Conservation (phyloP, 169 alveolate species). For the Plasmodium yoelii region DNA sequence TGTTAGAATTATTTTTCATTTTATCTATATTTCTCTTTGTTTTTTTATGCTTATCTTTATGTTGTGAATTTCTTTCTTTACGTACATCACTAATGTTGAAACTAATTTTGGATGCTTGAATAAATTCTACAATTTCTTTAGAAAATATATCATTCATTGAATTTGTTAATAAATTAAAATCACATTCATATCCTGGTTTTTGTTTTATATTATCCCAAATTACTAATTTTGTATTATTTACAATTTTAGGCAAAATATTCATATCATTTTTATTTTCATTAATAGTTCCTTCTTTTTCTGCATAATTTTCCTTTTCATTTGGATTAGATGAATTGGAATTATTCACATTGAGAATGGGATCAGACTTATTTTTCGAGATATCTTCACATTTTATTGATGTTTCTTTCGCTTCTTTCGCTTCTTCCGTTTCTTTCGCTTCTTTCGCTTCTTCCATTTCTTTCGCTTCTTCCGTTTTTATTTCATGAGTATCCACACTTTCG, state of each 20-base stretch:
- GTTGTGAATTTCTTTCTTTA: slow-evolving; percentile 41
- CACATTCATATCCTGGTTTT: slow-evolving; percentile 39
- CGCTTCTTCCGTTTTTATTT: too few relatives aligned
- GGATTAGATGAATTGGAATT: neutral
- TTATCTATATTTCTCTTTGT: slow-evolving; percentile 36
- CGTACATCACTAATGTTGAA: slow-evolving; percentile 65
- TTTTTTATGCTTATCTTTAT: slow-evolving; percentile 49
- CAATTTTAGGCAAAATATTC: neutral
- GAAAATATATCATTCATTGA: slow-evolving; percentile 71
- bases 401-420: too few relatives aligned
- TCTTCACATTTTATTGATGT: too few relatives aligned
- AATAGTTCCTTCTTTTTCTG: neutral
- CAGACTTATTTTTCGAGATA: too few relatives aligned
- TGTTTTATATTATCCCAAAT: slow-evolving; percentile 7
- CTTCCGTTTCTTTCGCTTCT: too few relatives aligned
- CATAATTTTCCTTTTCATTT: neutral
- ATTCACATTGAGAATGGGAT: neutral
- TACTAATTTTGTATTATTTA: neutral
- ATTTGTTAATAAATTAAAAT: slow-evolving; percentile 49
- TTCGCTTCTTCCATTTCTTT: too few relatives aligned
- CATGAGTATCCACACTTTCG: too few relatives aligned
- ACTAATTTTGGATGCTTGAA: slow-evolving; percentile 62
- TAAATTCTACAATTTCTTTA: slow-evolving; percentile 72
- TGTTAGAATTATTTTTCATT: slow-evolving; percentile 22
- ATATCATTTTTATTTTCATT: slow-evolving; percentile 2